Evolutionary conservation across 306 rosid species (phyloP), one percentile per base, ranked within the genome.

Genomic region (Astragalus glycyphyllos): DNA sequence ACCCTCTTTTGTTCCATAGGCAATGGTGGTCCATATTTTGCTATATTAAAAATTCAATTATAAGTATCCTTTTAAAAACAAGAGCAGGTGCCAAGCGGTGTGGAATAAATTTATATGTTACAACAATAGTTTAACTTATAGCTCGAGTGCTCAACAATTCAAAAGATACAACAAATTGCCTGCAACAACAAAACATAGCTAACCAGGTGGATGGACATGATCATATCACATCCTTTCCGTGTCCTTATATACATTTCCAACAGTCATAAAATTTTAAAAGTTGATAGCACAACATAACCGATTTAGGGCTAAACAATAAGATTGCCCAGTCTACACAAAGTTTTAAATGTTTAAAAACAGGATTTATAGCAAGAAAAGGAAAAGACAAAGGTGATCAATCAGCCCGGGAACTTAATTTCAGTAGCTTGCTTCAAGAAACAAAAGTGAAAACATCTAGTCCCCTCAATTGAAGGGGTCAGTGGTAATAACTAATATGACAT

Each of bases 361-460:
- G 62, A 74, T 31, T 64, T 65, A 26, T 7, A 26, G 58, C 49
- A 74, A 74, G 15, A 6, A 35, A 48, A 23, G 54, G 20, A 44
- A 55, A 7, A 55, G 5, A 3, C 20, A 23, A 40, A 40, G 23
- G 53, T n/a, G 12, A 38, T 38, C 42, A 38, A 38, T 38, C 42
- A 38, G 42, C 42, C 42, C 42, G 6, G 8, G 10, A 38, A 38
- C 10, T 5, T 38, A 38, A 6, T 38, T 38, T 38, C 42, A 38
- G 42, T 38, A 38, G 42, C 42, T 6, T 6, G 42, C 42, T 38
- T 38, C 42, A 6, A 38, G 46, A 41, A 41, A 41, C 11, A 1
- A 9, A 41, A 10, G 4, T 47, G 53, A 47, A 47, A 47, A 8
- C 53, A 47, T 47, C 20, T 13, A 47, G 20, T 45, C 9, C 8